A percentile compares a stretch with the other conserved stretches of the same genome.
phyloP scores from a whole-genome alignment of 163 green algal genomes.

The Trebouxiophyceae sp. region DNA sequence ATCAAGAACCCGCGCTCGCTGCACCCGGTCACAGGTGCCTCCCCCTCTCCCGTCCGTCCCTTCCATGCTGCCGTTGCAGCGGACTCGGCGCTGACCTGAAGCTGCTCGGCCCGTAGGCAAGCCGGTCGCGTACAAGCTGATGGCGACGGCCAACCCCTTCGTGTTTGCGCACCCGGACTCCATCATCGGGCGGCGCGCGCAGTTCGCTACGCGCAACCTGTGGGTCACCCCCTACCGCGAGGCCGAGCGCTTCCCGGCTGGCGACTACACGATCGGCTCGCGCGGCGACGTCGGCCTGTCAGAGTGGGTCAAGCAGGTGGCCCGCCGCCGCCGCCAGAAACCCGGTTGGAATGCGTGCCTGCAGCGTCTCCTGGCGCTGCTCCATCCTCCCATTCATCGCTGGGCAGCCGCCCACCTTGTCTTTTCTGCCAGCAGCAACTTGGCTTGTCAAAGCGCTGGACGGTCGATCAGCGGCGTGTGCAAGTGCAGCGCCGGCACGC shows the following conservation, averaged over 20 bases:
- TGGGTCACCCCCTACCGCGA: constrained; percentile 62
- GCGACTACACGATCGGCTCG: constrained; percentile 59
- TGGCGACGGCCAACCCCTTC: constrained; percentile 35
- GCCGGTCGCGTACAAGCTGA: constrained; percentile 64
- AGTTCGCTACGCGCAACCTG: constrained; percentile 63
- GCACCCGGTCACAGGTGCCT: constrained; percentile 40
- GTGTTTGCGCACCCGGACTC: constrained; percentile 38
- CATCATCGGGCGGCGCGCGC: constrained; percentile 35
- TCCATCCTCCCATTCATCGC: constrained; percentile 1
- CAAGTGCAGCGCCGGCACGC: no score
- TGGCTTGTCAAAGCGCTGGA: no score
- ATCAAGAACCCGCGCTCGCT: constrained; percentile 54
- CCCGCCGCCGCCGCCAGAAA: neutral
- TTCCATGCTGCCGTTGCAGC: neutral
- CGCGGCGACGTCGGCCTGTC: constrained; percentile 41
- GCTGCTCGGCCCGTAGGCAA: constrained; percentile 13
- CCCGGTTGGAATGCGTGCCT: no score
- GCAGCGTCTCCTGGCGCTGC: neutral
- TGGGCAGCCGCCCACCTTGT: no score
- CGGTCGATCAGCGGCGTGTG: no score
- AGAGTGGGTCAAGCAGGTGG: constrained; percentile 41
- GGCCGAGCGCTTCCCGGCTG: constrained; percentile 52
- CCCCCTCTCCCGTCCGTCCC: neutral
- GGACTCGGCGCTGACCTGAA: no score
- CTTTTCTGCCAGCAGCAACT: no score